A percentile compares a stretch with the other conserved stretches of the same genome.
These are phyloP conservation scores for Thraustotheca clavata DNA, from an alignment of 352 stramenopile species.

Conservation along the genomic window DNA sequence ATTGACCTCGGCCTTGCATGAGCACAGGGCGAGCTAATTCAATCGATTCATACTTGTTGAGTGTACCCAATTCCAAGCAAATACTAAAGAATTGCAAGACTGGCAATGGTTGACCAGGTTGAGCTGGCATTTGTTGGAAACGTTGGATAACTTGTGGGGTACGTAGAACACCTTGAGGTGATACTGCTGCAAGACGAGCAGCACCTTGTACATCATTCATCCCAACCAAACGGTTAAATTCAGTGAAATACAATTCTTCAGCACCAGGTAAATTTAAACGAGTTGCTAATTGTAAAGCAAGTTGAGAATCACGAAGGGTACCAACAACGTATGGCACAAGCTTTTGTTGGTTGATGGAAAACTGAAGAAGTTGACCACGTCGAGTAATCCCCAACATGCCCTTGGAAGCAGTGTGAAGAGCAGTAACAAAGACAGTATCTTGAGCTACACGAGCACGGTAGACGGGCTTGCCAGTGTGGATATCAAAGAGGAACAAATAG, in stretches of 20 bases:
- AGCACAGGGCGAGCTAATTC: slow-evolving; percentile 97
- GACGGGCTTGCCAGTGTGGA: slow-evolving; percentile 96
- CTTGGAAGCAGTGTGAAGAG: slow-evolving; percentile 86
- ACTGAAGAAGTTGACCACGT: slow-evolving; percentile 94
- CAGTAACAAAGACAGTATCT: slow-evolving; percentile 97
- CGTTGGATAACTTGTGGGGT: slow-evolving; percentile 97
- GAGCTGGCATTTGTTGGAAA: slow-evolving; percentile 97
- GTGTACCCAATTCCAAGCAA: slow-evolving; percentile 95
- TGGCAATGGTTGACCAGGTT: slow-evolving; percentile 94
- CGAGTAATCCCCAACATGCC: slow-evolving; percentile 98
- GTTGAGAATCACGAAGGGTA: slow-evolving; percentile 93
- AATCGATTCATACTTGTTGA: slow-evolving; percentile 99
- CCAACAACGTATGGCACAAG: slow-evolving; percentile 99
- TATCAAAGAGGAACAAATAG: slow-evolving; percentile 99
- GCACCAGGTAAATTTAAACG: slow-evolving; percentile 96
- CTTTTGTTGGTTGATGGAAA: slow-evolving; percentile 96
- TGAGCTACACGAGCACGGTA: slow-evolving; percentile 96
- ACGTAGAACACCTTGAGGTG: slow-evolving; percentile 84
- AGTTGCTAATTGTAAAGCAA: slow-evolving; percentile 94
- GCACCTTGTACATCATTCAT: slow-evolving; percentile 79
- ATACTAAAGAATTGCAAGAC: slow-evolving; percentile 99
- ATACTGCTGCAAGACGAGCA: slow-evolving; percentile 87
- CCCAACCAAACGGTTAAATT: slow-evolving; percentile 95
- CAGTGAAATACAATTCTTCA: slow-evolving; percentile 96
- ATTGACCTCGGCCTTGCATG: slow-evolving; percentile 93